Conservation (phyloP, 2,329 filamentous ascomycete species). For the Hymenoscyphus linearis region DNA sequence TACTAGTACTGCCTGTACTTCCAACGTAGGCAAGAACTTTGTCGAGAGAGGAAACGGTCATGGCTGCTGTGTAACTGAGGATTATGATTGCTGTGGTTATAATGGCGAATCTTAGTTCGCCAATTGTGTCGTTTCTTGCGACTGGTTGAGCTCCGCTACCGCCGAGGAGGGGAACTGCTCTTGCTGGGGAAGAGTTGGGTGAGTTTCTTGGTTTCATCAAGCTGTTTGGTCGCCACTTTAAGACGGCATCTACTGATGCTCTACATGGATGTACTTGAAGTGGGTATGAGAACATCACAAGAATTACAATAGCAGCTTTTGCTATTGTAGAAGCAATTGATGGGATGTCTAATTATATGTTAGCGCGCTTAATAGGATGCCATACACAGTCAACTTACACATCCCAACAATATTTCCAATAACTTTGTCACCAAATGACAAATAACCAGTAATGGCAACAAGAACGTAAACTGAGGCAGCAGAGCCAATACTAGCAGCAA, state of each 20-base stretch:
- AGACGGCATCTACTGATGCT: constrained; percentile 89
- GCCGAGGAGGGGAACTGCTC: constrained; percentile 35
- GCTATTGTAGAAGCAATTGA: constrained; percentile 84
- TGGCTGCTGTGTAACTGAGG: constrained; percentile 78
- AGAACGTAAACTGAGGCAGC: constrained; percentile 84
- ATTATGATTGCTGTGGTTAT: constrained; percentile 85
- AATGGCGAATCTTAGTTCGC: constrained; percentile 80
- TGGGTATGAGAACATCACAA: constrained; percentile 95
- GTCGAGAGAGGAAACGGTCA: constrained; percentile 86
- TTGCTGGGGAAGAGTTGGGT: constrained; percentile 34
- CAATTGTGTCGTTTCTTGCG: constrained; percentile 59
- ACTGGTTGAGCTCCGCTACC: constrained; percentile 41
- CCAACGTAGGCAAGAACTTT: constrained; percentile 93
- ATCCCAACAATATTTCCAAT: constrained; percentile 90
- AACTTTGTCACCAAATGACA: constrained; percentile 89
- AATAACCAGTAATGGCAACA: constrained; percentile 89
- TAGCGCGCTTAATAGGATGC: constrained; percentile 7
- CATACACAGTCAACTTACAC: constrained; percentile 53
- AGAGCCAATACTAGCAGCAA: constrained; percentile 78
- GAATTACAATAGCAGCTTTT: constrained; percentile 88
- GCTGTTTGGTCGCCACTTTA: constrained; percentile 75
- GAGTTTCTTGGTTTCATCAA: constrained; percentile 31
- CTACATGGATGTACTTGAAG: constrained; percentile 94
- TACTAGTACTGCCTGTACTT: constrained; percentile 88
- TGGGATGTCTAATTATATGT: constrained; percentile 48